phyloP scores from a whole-genome alignment of 2,329 filamentous ascomycete species.

The Botryotinia narcissicola region DNA sequence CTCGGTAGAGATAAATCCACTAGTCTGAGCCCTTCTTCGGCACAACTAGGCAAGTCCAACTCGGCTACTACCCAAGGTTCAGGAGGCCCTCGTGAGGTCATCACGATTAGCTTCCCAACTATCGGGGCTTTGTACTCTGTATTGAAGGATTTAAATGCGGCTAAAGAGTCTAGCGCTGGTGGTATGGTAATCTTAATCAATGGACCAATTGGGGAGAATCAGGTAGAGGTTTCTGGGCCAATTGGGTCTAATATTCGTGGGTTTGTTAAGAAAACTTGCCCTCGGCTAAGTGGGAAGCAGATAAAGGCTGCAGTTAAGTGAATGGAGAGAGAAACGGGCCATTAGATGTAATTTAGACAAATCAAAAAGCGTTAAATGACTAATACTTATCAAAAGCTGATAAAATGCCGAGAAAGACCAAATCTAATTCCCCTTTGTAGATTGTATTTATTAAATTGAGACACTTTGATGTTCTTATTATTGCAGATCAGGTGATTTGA shows the following conservation, averaged over 20 bases:
- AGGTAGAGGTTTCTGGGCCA: constrained; percentile 1
- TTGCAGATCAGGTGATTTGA: neutral
- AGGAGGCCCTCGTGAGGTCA: neutral
- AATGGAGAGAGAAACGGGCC: too few species aligned
- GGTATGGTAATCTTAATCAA: too few species aligned
- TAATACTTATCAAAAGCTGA: neutral
- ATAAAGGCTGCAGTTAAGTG: neutral
- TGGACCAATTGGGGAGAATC: neutral
- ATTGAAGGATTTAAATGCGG: neutral
- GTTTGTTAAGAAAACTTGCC: neutral
- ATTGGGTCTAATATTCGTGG: neutral
- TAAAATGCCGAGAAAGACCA: neutral
- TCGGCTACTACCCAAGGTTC: neutral
- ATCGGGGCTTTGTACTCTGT: neutral
- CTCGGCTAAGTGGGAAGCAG: neutral
- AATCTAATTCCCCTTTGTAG: neutral
- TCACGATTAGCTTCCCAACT: neutral
- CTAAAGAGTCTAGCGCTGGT: neutral
- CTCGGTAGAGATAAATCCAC: neutral
- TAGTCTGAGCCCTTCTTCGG: neutral
- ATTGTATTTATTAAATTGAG: neutral
- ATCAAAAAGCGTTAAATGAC: neutral
- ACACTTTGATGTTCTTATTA: neutral
- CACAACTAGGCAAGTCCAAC: neutral
- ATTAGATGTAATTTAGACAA: neutral